Evolutionary conservation across 108 stramenopile species (phyloP).

Genomic region (Fragilariopsis cylindrus): DNA sequence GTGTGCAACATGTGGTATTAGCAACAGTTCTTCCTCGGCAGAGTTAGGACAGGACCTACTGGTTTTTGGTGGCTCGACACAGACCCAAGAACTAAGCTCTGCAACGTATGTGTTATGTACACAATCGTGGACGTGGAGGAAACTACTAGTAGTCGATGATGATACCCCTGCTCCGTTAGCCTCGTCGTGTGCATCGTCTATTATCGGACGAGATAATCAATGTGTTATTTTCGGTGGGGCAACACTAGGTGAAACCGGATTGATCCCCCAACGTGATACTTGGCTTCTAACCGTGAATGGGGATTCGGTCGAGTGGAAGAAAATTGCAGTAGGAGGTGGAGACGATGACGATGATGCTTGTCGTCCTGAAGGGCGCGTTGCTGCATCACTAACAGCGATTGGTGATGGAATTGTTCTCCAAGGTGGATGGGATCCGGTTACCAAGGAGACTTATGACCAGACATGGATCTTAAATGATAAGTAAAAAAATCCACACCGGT

Average conservation of each 20-base stretch:
- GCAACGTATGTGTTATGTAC: constrained; percentile 19
- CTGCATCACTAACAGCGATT: constrained; percentile 6
- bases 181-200: not conserved
- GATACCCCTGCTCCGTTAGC: constrained; percentile 20
- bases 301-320: constrained; percentile 6
- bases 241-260: constrained; percentile 11
- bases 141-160: constrained; percentile 16
- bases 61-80: constrained; percentile 24
- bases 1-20: constrained; percentile 11
- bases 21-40: not conserved
- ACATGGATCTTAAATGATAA: constrained; percentile 11
- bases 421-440: constrained; percentile 25
- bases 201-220: not conserved
- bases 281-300: constrained; percentile 25
- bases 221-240: constrained; percentile 28
- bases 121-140: constrained; percentile 31
- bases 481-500: not conserved
- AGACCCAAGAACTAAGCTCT: constrained; percentile 6
- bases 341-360: no score
- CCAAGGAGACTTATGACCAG: constrained; percentile 21
- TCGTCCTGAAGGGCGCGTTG: constrained; percentile 2
- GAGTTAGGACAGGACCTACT: constrained; percentile 9
- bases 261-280: constrained; percentile 10
- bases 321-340: not conserved
- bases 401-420: constrained; percentile 1